Evolutionary conservation across 805 yeast genomes (phyloP).

Genomic region (Starmerella kuoi): DNA sequence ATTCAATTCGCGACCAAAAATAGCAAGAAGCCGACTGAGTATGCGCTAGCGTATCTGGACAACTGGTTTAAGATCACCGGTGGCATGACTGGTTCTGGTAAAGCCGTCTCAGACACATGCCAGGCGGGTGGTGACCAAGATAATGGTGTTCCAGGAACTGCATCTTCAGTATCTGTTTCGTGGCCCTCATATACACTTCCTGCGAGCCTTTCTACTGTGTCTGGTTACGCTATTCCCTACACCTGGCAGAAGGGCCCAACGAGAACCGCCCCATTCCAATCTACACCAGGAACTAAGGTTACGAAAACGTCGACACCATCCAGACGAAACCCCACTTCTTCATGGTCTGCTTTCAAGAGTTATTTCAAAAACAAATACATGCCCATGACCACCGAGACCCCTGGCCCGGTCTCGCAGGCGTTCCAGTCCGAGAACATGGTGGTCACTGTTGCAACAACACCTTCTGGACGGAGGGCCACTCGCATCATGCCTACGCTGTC

Average conservation of each 20-base stretch:
- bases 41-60: constrained; percentile 16
- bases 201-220: constrained; percentile 1
- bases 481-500: constrained; percentile 26
- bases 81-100: constrained; percentile 59
- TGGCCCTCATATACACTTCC: constrained; percentile 18
- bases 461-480: constrained; percentile 54
- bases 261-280: constrained; percentile 86
- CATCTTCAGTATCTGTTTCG: constrained; percentile 8
- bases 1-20: constrained; percentile 47
- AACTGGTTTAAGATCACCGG: constrained; percentile 38
- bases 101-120: constrained; percentile 7
- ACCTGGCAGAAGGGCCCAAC: constrained; percentile 65
- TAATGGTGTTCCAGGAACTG: constrained; percentile 16
- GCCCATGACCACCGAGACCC: constrained; percentile 57
- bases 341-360: constrained; percentile 44
- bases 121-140: constrained; percentile 4
- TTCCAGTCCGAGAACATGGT: constrained; percentile 58
- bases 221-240: constrained; percentile 41
- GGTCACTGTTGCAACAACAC: constrained; percentile 43
- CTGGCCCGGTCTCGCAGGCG: constrained; percentile 68
- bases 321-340: constrained; percentile 53
- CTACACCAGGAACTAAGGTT: constrained; percentile 63
- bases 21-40: constrained; percentile 48
- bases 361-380: constrained; percentile 33
- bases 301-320: constrained; percentile 50